Evolutionary conservation across 805 yeast genomes (phyloP).

Genomic region (Kodamaea fukazawae): DNA sequence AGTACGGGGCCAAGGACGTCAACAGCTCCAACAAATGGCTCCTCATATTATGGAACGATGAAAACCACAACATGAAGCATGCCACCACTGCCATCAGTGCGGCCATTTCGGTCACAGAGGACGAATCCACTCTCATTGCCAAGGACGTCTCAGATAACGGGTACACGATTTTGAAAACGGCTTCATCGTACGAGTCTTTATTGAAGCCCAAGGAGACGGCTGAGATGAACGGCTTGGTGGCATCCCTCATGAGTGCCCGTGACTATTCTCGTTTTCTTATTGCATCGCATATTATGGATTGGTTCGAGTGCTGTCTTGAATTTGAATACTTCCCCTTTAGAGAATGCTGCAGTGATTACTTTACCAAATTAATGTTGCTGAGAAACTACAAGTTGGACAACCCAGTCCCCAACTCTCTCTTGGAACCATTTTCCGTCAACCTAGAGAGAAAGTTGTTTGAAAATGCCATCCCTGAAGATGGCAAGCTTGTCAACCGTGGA

Average conservation of each 20-base stretch:
- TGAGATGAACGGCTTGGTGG: constrained; percentile 49
- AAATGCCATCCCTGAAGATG: constrained; percentile 31
- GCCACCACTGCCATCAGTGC: constrained; percentile 48
- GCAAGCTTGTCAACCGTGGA: constrained; percentile 25
- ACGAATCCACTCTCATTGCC: constrained; percentile 37
- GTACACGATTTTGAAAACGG: constrained; percentile 43
- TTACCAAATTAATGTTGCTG: constrained; percentile 46
- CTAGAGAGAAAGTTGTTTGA: constrained; percentile 17
- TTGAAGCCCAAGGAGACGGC: constrained; percentile 20
- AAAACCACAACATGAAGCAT: constrained; percentile 58
- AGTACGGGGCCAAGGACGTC: constrained; percentile 29
- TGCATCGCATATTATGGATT: no score
- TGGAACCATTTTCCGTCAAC: constrained; percentile 15
- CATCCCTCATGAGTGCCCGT: constrained; percentile 50
- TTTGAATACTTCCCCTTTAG: constrained; percentile 18
- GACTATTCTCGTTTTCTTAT: constrained; percentile 40
- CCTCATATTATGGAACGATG: constrained; percentile 76
- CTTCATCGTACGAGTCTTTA: constrained; percentile 12
- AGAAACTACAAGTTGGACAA: constrained; percentile 33
- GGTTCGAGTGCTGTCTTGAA: no score
- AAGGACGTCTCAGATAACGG: constrained; percentile 49
- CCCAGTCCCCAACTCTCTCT: constrained; percentile 22
- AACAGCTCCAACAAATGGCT: constrained; percentile 38
- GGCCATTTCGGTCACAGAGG: constrained; percentile 26
- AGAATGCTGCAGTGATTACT: constrained; percentile 33